Base-by-base conservation (phyloP, 768 basidiomycete species). In the Phlebiopsis flavidoalba region DNA sequence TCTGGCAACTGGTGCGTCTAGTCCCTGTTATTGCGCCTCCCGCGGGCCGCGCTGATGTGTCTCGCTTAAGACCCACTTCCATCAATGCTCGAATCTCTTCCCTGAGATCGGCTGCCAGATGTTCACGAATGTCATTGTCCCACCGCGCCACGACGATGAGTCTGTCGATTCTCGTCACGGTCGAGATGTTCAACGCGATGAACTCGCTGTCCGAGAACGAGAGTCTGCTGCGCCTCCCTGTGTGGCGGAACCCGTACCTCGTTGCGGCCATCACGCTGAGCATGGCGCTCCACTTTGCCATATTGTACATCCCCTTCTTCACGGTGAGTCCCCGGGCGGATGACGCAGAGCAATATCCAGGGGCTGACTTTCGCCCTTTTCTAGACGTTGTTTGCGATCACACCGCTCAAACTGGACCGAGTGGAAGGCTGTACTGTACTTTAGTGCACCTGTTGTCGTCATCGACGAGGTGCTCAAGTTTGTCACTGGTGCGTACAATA, bases 191-290 rank as follows among this genome's bases (percentile, higher is more conserved):
- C 79, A 96, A 96, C 74, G 93, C 93, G 37, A 93, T 95, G 89
- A 98, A 98, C 75, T 98, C 95, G 59, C 79, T 99, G 22, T 96
- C 94, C 19, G 96, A 99, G 76, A 98, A 97, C 74, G 96, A 98
- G 78, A 93, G 91, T 62, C 75, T 99, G 62, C 75, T 99, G 54
- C 81, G 83, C 35, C 77, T 99, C 48, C 96, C 96, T 2, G 73
- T 97, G 22, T 99, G 96, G 96, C 89, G 87, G 75, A 99, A 99
- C 73, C 86, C 85, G 60, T 98, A 88, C 81, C 86, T 98, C 17
- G 92, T 96, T 45, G 93, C 74, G 17, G 93, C 94, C 33, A 92
- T 98, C 69, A 72, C 87, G 15, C 76, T 99, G 57, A 95, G 93
- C 72, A 98, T 98, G 95, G 85, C 75, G 1, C 77, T 98, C 31